Base-by-base conservation (phyloP, 2,329 filamentous ascomycete species). In the Tolypocladium ophioglossoides region DNA sequence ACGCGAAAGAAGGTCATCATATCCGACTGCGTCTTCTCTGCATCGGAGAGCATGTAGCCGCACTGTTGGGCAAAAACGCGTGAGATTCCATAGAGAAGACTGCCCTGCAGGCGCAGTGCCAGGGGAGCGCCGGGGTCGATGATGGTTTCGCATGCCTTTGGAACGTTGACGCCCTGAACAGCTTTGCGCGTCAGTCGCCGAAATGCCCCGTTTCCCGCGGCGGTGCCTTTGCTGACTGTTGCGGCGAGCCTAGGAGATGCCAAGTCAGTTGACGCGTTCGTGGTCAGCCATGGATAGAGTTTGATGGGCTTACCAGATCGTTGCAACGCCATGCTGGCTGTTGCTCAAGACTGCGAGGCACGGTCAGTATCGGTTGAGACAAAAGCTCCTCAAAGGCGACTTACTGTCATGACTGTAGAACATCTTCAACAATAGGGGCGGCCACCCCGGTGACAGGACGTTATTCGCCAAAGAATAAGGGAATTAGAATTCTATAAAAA, bases 331-430 rank as follows among this genome's bases (percentile, higher is more conserved):
- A 80, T 96, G 88, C 68, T 94, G 86, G 65, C 84, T 84, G 58
- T 82, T 92, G 4, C 85, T 94, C 54, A 99, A 82, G 56, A 99
- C 83, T 86, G 54, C 12, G 22, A n/a, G n/a, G 18, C 46, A 24
- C 11, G 22, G 61, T 74, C 47, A 71, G 65, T 14, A 39, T 18
- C 11, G 27, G 22, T 4, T 0, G 34, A 32, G 35, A 2, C 20
- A 32, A 41, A 39, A 10, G 14, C 16, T 20, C 4, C 6, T 14
- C 4, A 7, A 14, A 2, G 14, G 10, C 2, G 32, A 38, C 85
- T 66, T 75, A 94, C 92, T 89, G 72, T 96, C 91, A 73, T 96
- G 89, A 63, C 89, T 95, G 74, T 96, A 97, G 68, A 96, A 96
- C 91, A 96, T 96, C 62, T 38, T 68, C 64, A 51, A 38, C 22